phyloP scores from a whole-genome alignment of 768 basidiomycete genomes.

The Lactarius tabidus region DNA sequence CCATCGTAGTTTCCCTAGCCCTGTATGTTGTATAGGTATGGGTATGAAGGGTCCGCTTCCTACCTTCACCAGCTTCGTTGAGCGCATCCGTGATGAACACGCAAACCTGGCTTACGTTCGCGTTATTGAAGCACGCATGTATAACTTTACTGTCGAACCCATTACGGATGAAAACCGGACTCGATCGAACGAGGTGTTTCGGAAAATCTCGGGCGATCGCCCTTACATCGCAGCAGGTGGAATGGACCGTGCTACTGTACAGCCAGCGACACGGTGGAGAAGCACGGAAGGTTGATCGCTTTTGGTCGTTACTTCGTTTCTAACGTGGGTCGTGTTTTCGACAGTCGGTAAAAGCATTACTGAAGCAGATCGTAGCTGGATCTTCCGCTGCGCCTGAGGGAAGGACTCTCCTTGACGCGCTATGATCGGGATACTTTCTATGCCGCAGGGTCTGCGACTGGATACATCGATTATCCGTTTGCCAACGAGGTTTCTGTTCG shows the following conservation, averaged over 20 bases:
- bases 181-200: background rate
- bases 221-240: constrained; percentile 12
- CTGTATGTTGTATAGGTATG: constrained; percentile 7
- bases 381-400: constrained; percentile 20
- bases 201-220: background rate
- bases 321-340: constrained; percentile 7
- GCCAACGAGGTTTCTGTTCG: background rate
- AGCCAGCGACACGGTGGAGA: constrained; percentile 5
- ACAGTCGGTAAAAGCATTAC: background rate
- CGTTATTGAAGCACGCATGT: background rate
- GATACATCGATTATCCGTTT: constrained; percentile 21
- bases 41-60: constrained; percentile 17
- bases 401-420: background rate
- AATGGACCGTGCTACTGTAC: constrained; percentile 9
- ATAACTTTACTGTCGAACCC: too few relatives aligned
- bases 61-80: background rate
- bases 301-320: constrained; percentile 18
- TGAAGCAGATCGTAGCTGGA: constrained; percentile 7
- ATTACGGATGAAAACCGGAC: background rate
- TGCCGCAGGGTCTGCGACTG: background rate
- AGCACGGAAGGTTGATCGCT: constrained; percentile 10
- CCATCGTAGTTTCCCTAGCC: accelerated
- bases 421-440: constrained; percentile 17
- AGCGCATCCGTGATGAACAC: constrained; percentile 5
- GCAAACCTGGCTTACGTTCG: constrained; percentile 15